Percentiles rank a stretch among this genome's conserved stretches.
phyloP scores from a whole-genome alignment of 805 yeast genomes.

The Wickerhamomyces chambardii region DNA sequence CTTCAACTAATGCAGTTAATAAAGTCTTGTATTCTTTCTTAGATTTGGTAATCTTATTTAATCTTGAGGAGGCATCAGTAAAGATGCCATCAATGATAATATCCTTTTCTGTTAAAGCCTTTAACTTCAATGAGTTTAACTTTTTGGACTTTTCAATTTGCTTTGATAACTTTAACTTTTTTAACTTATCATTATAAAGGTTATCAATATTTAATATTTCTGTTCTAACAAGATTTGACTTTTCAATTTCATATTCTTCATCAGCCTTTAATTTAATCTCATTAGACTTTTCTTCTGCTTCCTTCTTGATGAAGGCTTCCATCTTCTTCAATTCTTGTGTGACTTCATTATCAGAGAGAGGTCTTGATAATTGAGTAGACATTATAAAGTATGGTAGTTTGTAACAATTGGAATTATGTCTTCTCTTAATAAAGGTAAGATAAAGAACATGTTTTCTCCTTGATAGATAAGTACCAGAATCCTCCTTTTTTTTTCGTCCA shows the following conservation, averaged over 20 bases:
- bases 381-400: neutral
- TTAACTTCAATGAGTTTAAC: constrained; percentile 90
- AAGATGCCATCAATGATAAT: constrained; percentile 69
- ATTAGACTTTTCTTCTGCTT: constrained; percentile 97
- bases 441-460: too few species aligned
- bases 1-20: constrained; percentile 72
- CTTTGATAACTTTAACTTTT: constrained; percentile 87
- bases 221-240: constrained; percentile 87
- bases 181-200: constrained; percentile 69
- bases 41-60: constrained; percentile 49
- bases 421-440: too few species aligned
- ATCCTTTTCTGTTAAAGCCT: constrained; percentile 81
- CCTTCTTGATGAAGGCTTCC: constrained; percentile 98
- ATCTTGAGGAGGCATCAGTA: constrained; percentile 53
- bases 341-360: constrained; percentile 47
- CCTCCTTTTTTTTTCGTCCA: too few species aligned
- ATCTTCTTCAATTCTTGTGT: constrained; percentile 93
- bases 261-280: constrained; percentile 94
- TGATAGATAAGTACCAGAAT: too few species aligned
- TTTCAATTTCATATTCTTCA: constrained; percentile 97
- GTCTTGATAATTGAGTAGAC: constrained; percentile 2
- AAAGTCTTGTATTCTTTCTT: constrained; percentile 55
- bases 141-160: constrained; percentile 94
- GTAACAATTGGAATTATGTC: too few species aligned
- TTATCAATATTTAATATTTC: constrained; percentile 87